Conservation (phyloP, 306 rosid genomes). For the Clitoria ternatea region DNA sequence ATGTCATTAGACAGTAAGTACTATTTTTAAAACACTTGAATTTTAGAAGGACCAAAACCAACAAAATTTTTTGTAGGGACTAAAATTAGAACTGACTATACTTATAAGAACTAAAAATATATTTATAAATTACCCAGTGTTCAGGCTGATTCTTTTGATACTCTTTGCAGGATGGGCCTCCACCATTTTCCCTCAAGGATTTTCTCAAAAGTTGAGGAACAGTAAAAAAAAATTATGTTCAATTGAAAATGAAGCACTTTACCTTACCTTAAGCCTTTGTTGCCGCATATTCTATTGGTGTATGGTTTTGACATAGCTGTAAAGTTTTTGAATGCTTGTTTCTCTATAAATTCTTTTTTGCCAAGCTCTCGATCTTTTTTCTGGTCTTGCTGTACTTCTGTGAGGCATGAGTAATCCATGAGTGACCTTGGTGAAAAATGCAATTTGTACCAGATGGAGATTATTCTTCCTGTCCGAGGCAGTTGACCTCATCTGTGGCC, state of each 20-base stretch:
- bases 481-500: conserved; percentile 23
- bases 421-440: conserved; percentile 7
- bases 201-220: conserved; percentile 61
- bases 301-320: conserved; percentile 26
- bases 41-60: too few species aligned
- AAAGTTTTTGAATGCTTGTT: conserved; percentile 8
- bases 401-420: conserved; percentile 17
- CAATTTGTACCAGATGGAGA: conserved; percentile 3
- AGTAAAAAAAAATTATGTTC: conserved; percentile 10
- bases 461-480: background rate
- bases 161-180: conserved; percentile 60
- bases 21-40: too few species aligned
- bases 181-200: conserved; percentile 64
- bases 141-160: conserved; percentile 27
- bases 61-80: too few species aligned
- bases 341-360: conserved; percentile 11
- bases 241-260: conserved; percentile 21
- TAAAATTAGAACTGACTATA: too few species aligned
- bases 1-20: too few species aligned
- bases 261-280: conserved; percentile 26
- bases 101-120: too few species aligned
- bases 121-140: background rate
- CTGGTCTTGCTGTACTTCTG: conserved; percentile 17
- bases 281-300: conserved; percentile 15
- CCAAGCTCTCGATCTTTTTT: conserved; percentile 24